Base-by-base conservation (phyloP, 2,329 filamentous ascomycete species). In the Phaeosphaeriaceae sp. region DNA sequence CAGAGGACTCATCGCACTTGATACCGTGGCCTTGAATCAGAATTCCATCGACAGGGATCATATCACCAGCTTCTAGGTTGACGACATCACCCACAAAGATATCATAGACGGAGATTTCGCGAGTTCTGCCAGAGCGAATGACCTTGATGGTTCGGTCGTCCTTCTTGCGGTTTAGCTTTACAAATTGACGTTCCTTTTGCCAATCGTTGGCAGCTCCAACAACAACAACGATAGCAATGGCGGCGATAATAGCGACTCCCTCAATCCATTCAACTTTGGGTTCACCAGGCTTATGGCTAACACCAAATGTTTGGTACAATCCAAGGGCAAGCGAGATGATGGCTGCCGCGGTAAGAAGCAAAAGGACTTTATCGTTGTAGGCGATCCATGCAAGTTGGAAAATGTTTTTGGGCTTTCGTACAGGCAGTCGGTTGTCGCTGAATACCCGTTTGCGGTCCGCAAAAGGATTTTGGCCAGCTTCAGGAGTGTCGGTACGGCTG, bases 161-260 rank as follows among this genome's bases (percentile, higher is more conserved):
- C 71, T 92, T 92, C 66, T 90, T 90, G 70, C 85, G 85, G 73
- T 92, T 92, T 51, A 92, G 76, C 70, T 90, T 90, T 32, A 89
- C 87, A 63, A 92, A 92, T 63, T 90, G 87, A 37, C 87, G 82
- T 68, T 92, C 89, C 71, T 92, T 92, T 64, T 92, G 89, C 81
- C 86, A 92, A 66, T 92, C 89, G 58, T 91, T 92, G 28, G 86
- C 76, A n/a, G 89, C 88, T 52, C 88, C 89, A 16, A 90, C 89
- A 16, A 88, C 72, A 3, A 92, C 87, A 38, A 92, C 89, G 55
- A 92, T 86, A 13, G 87, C 68, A 52, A 92, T 90, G 42, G 89
- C 89, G 17, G 87, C 82, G 35, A 91, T 86, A 56, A 92, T 91
- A 6, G 89, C 89, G 9, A 92, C 85, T 56, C 89, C 89, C 72